Evolutionary conservation across 2,329 filamentous ascomycete species (phyloP), one percentile per base, ranked within the genome.

Genomic region (Thermoascus crustaceus): DNA sequence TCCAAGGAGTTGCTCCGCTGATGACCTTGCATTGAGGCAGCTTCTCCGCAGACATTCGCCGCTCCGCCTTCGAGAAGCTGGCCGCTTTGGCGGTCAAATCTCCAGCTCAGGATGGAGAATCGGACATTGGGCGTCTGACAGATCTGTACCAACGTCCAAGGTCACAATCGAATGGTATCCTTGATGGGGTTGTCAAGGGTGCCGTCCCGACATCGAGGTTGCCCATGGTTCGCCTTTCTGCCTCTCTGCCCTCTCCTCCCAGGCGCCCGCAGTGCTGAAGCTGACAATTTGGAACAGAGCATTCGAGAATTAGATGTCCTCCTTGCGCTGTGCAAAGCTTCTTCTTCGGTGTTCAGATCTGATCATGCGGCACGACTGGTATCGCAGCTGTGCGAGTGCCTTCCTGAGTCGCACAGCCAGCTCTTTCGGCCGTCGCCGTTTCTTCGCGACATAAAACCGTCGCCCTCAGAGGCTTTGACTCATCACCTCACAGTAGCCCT

Each of bases 291-390:
- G n/a, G 11, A 22, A 31, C 41, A 93, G 86, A 85, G 80, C 35
- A 78, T 88, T 35, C 80, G 85, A 52, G 93, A 98, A 68, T 81
- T 94, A 48, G 89, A 98, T 60, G 84, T 94, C 35, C 73, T 98
- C 17, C 67, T 96, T 17, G 86, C 91, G 27, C 72, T 98, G 17
- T 96, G 89, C 69, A 89, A 88, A 64, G 85, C 89, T 35, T 85
- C 88, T 3, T 82, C 86, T 3, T 73, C 78, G 16, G 72, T 96
- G 17, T 72, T 79, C 34, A 79, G 77, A 30, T 61, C 68, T 26
- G 76, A 85, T 41, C 82, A 83, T 53, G 88, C 87, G 18, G 77
- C 84, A 50, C 82, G 78, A 50, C 75, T 98, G 24, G 75, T 80
- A n/a, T 70, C 73, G 21, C 87, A 94, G 48, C 67, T 98, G 25